phyloP scores from a whole-genome alignment of 148 eudicot species.

The Vaccinium corymbosum region DNA sequence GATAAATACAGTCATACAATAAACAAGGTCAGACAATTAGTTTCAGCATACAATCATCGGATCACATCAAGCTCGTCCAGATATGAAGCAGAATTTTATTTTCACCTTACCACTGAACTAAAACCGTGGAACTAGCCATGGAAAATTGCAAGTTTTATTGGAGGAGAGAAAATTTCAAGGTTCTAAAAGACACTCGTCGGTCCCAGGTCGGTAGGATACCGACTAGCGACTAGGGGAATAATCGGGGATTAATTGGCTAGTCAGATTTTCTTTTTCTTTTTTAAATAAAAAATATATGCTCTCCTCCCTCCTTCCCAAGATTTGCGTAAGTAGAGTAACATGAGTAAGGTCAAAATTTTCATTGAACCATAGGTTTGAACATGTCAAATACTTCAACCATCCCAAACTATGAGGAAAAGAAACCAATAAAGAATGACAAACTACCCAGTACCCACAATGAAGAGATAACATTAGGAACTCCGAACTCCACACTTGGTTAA shows the following conservation, averaged over 20 bases:
- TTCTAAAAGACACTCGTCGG: no score
- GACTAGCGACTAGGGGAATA: no score
- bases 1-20: neutral
- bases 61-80: neutral
- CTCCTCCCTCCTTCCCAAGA: no score
- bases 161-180: neutral
- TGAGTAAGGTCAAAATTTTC: neutral
- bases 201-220: no score
- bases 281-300: no score
- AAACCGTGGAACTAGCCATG: neutral
- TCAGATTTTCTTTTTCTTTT: no score
- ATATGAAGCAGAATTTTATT: neutral
- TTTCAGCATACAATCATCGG: neutral
- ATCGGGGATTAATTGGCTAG: no score
- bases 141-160: neutral
- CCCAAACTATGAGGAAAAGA: neutral
- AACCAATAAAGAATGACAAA: neutral
- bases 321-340: no score
- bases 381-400: neutral
- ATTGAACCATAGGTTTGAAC: neutral
- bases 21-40: neutral
- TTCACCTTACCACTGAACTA: constrained; percentile 1
- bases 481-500: neutral
- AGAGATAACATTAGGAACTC: constrained; percentile 3
- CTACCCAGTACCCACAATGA: neutral